phyloP scores from a whole-genome alignment of 768 basidiomycete genomes.

The Serendipita sp. region DNA sequence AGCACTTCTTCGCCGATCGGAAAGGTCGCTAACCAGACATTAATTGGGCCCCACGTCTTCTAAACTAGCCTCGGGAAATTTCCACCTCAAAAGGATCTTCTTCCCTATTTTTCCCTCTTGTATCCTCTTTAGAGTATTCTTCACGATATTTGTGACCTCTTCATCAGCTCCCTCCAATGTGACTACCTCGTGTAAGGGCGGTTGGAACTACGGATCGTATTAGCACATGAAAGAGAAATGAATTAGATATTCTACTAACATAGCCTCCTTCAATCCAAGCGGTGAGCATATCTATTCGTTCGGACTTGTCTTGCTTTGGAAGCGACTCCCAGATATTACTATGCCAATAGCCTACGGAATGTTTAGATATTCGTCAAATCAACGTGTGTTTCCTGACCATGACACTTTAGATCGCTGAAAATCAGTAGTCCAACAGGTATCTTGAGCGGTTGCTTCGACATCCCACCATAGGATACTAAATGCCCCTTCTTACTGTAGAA shows the following conservation, averaged over 20 bases:
- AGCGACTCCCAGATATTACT: conserved; percentile 47
- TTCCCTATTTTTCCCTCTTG: conserved; percentile 28
- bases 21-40: conserved; percentile 41
- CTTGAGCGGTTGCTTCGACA: conserved; percentile 69
- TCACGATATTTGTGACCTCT: conserved; percentile 22
- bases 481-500: conserved; percentile 34
- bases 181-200: conserved; percentile 55
- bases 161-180: conserved; percentile 32
- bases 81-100: conserved; percentile 32
- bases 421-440: conserved; percentile 68
- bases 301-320: conserved; percentile 31
- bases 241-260: conserved; percentile 20
- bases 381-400: conserved; percentile 19
- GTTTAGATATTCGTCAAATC: not conserved
- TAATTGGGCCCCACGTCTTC: conserved; percentile 10
- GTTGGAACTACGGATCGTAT: conserved; percentile 35
- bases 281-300: conserved; percentile 35
- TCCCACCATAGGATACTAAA: conserved; percentile 77
- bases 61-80: conserved; percentile 14
- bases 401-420: conserved; percentile 63
- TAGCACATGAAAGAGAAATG: conserved; percentile 5
- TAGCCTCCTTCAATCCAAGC: conserved; percentile 38
- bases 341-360: conserved; percentile 48
- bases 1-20: conserved; percentile 81
- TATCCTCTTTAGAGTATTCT: conserved; percentile 21